Evolutionary conservation across 805 yeast species (phyloP), one percentile per base, ranked within the genome.

Genomic region (Yamadazyma olivae): DNA sequence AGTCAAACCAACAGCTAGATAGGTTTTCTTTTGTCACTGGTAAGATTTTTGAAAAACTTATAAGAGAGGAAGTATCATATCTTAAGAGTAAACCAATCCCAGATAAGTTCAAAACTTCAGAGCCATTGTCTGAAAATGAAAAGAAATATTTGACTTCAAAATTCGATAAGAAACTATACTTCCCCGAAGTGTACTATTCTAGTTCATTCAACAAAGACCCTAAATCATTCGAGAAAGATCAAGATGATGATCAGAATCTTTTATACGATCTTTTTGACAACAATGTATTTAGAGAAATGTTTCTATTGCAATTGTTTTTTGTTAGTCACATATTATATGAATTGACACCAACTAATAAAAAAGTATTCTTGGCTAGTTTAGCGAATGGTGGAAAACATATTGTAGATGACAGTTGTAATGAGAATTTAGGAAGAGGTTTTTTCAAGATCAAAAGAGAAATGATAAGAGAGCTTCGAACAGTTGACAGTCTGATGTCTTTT

Each of bases 151-250:
- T 55, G 16, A 26, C 32, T 2, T 36, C 40, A 28, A 59, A 57
- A 35, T 56, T 51, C 32, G 15, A 39, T 3, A 30, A 43, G 0
- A 40, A 41, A 19, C 35, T 42, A 22, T 65, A 59, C 38, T 60
- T 57, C 31, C 66, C 73, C 1, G 72, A 68, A 35, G 45, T 46
- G 7, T 68, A 66, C 44, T 63, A 61, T 54, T 32, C 51, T 1
- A 52, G 68, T 3, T 48, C 54, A 0, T 67, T 66, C 30, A 39
- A 39, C 4, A 36, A 43, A 31, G 32, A 51, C 32, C 50, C 51
- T 29, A 36, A 35, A 7, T 30, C 37, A 1, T 41, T 39, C 21
- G 59, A 52, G 1, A 39, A 38, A 9, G 37, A 50, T 14, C 43
- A 42, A 26, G 43, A 38, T 5, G 49, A 50, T 8, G 71, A 64